These are phyloP conservation scores for Earliella scabrosa DNA, from an alignment of 1,284 basidiomycete species.

Conservation along the genomic window DNA sequence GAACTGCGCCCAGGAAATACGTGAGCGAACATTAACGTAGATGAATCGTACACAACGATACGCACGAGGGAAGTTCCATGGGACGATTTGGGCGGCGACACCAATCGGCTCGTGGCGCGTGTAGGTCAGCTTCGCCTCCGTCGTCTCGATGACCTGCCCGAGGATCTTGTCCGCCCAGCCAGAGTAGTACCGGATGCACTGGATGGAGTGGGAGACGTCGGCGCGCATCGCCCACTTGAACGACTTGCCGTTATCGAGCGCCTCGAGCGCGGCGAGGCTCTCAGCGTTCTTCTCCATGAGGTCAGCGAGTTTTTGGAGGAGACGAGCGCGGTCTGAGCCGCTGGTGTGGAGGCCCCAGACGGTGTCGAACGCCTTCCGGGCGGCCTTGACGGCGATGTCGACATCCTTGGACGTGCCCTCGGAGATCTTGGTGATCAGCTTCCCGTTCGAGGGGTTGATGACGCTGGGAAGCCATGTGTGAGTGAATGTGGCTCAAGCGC, in stretches of 20 bases:
- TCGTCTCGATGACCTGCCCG: constrained; percentile 82
- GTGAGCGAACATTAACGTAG: neutral
- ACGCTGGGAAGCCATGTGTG: constrained; percentile 52
- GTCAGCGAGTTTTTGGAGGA: constrained; percentile 74
- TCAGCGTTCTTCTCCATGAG: constrained; percentile 76
- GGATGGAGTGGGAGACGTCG: constrained; percentile 76
- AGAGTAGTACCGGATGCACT: constrained; percentile 72
- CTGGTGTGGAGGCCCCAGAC: constrained; percentile 74
- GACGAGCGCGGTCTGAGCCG: constrained; percentile 64
- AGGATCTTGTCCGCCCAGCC: constrained; percentile 89
- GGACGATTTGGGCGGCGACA: constrained; percentile 87
- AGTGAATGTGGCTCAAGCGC: neutral
- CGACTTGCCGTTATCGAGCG: constrained; percentile 79
- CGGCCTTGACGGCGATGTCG: constrained; percentile 77
- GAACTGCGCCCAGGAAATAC: constrained; percentile 45
- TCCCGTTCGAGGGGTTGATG: constrained; percentile 83
- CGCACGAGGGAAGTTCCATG: constrained; percentile 76
- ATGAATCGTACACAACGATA: neutral
- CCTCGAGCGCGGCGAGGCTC: constrained; percentile 78
- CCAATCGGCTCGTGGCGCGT: constrained; percentile 94
- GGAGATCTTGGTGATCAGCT: constrained; percentile 68
- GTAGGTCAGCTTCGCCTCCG: constrained; percentile 75
- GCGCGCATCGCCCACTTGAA: constrained; percentile 73
- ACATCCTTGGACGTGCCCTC: constrained; percentile 76
- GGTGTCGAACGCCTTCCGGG: constrained; percentile 77